Conservation (phyloP, 208 protist species). For the Trypanosoma platydactyli region DNA sequence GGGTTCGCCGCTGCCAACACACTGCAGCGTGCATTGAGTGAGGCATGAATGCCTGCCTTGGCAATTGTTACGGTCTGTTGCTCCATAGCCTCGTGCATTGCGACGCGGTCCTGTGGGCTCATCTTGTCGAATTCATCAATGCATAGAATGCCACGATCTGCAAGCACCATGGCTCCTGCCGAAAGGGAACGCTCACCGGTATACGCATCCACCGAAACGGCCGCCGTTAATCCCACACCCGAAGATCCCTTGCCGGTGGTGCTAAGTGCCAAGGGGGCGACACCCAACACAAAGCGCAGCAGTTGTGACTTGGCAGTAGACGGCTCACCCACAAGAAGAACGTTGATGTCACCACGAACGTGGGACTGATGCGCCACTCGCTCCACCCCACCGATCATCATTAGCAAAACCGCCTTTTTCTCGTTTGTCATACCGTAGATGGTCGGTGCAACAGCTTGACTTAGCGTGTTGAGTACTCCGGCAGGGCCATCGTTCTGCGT, state of each 20-base stretch:
- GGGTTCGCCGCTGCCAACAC: constrained; percentile 99
- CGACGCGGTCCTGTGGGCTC: constrained; percentile 95
- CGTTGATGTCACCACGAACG: constrained; percentile 99
- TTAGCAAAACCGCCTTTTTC: constrained; percentile 96
- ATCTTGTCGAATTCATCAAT: constrained; percentile 99
- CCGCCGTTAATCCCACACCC: constrained; percentile 99
- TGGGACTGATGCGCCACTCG: constrained; percentile 92
- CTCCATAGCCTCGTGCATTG: constrained; percentile 99
- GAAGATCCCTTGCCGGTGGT: constrained; percentile 98
- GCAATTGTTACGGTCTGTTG: constrained; percentile 99
- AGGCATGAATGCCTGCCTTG: constrained; percentile 99
- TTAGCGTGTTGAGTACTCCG: constrained; percentile 77
- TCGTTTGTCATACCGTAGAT: constrained; percentile 98
- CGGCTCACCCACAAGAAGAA: constrained; percentile 99
- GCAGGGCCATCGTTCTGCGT: constrained; percentile 56
- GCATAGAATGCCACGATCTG: constrained; percentile 98
- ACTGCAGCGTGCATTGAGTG: constrained; percentile 98
- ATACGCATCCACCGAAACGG: constrained; percentile 96
- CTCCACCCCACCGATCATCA: constrained; percentile 97
- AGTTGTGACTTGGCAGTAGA: constrained; percentile 99
- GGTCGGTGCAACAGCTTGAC: constrained; percentile 96
- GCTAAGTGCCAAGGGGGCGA: constrained; percentile 96
- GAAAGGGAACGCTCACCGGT: constrained; percentile 96
- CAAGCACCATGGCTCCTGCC: constrained; percentile 99
- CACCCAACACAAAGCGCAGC: constrained; percentile 96